Base-by-base conservation (phyloP, 768 basidiomycete species). In the Suillus placidus region DNA sequence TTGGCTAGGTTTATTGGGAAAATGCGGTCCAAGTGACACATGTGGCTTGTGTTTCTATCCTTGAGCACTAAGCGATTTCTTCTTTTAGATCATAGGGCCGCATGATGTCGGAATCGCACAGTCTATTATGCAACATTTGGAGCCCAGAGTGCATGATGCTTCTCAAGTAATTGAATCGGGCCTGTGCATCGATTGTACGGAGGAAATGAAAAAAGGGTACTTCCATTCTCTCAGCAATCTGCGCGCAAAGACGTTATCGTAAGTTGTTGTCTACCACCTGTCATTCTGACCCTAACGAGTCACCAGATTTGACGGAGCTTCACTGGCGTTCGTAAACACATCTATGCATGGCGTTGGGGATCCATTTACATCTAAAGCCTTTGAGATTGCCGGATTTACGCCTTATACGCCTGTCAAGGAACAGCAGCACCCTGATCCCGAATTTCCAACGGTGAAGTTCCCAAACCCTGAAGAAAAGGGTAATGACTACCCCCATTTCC, bases 401-500 rank as follows among this genome's bases (percentile, higher is more conserved):
- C 81, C 84, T 1, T 89, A 84, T 73, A 80, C 83, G 12, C 83
- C 88, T 2, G 91, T 94, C 13, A 71, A 73, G 60, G 83, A 87
- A 67, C 94, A 96, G 75, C 83, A 84, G 67, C 63, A 79, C 3
- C 92, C 95, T 2, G 90, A 96, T 76, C 92, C 94, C 6, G 86
- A 94, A 35, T 96, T 96, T 71, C 87, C 92, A 4, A 94, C 94
- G 6, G 91, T 95, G 20, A 79, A 77, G 26, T 95, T 93, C 74
- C 94, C 94, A 2, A 96, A 96, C 71, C 94, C 94, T 2, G 94
- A 96, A 75, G 94, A 96, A 75, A 89, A 92, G 77, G 94, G 94
- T 86, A 71, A 66, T 66, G 37, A 57, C 14, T 54, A 70, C 16
- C 69, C 23, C 6, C 32, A 55, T 49, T 8, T n/a, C 30, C 60